Evolutionary conservation across 208 protist species (phyloP), one percentile per base, ranked within the genome.

Genomic region (Leishmania major): DNA sequence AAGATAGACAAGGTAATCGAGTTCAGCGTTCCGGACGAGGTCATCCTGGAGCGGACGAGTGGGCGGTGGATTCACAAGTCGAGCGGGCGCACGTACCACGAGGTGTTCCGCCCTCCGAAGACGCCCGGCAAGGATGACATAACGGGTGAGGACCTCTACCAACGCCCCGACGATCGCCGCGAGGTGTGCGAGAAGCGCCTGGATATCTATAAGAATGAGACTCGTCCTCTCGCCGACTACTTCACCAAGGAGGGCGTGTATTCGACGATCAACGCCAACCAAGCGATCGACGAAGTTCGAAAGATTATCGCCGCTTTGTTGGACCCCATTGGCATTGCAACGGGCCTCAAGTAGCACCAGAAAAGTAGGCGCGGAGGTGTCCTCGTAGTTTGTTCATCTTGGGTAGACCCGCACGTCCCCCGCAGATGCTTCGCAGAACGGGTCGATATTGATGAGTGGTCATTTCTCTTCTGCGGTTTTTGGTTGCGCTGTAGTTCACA

Each of bases 11-110:
- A 94, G 82, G 97, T 95, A 19, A 89, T 99, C 76, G 89, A 96
- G 81, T 96, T 99, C 81, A 88, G 93, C 77, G 95, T 92, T 8
- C 96, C 97, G 28, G 96, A 99, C 70, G 94, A 98, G 11, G 94
- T 98, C 19, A 98, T 99, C 59, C 86, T 98, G 43, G 88, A 93
- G 55, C 93, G 97, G 71, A 97, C 97, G 17, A 96, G 94, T 77
- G 96, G 96, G 53, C 88, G 94, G 17, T 98, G 94, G 90, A 93
- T 99, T 47, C 98, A 99, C 92, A 91, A 92, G 80, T 74, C 85
- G 22, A 97, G 91, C 76, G 98, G 98, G 5, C 94, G 98, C 78
- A 97, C 92, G 22, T 99, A 99, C 83, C 96, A 99, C 89, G 88
- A 95, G 73, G 57, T 91, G 47, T 99, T 98, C 92, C 89, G 90